Percentiles rank a stretch among this genome's conserved stretches.
phyloP scores from a whole-genome alignment of 2,329 filamentous ascomycete species.

The Didymella pomorum region DNA sequence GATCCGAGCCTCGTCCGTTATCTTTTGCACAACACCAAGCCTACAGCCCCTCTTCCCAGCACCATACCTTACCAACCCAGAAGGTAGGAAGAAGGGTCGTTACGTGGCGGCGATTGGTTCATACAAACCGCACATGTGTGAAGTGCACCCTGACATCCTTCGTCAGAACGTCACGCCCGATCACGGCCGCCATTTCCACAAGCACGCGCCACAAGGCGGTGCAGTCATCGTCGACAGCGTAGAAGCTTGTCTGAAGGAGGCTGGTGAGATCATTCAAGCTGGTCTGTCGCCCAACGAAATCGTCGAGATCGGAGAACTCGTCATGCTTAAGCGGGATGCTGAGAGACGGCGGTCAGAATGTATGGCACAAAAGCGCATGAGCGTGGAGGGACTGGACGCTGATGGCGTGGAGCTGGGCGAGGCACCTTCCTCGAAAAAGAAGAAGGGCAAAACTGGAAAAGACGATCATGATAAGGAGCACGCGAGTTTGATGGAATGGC shows the following conservation, averaged over 20 bases:
- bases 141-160: constrained; percentile 80
- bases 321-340: constrained; percentile 68
- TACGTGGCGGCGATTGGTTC: constrained; percentile 77
- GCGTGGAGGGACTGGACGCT: constrained; percentile 63
- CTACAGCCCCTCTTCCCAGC: constrained; percentile 77
- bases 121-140: constrained; percentile 77
- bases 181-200: constrained; percentile 70
- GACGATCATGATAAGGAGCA: constrained; percentile 45
- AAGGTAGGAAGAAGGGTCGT: constrained; percentile 73
- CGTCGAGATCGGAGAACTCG: constrained; percentile 85
- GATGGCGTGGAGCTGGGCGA: constrained; percentile 73
- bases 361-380: constrained; percentile 45
- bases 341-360: constrained; percentile 47
- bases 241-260: constrained; percentile 79
- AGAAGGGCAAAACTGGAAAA: constrained; percentile 53
- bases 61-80: constrained; percentile 73
- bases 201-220: constrained; percentile 65
- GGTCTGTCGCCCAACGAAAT: constrained; percentile 76
- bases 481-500: constrained; percentile 63
- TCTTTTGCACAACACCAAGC: constrained; percentile 89
- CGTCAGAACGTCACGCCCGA: constrained; percentile 66
- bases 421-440: constrained; percentile 76
- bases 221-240: constrained; percentile 73
- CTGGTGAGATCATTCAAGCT: constrained; percentile 85
- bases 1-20: constrained; percentile 75